Evolutionary conservation across 495 filamentous ascomycete genomes (phyloP).

Genomic region (Penicillium macrosclerotiorum): DNA sequence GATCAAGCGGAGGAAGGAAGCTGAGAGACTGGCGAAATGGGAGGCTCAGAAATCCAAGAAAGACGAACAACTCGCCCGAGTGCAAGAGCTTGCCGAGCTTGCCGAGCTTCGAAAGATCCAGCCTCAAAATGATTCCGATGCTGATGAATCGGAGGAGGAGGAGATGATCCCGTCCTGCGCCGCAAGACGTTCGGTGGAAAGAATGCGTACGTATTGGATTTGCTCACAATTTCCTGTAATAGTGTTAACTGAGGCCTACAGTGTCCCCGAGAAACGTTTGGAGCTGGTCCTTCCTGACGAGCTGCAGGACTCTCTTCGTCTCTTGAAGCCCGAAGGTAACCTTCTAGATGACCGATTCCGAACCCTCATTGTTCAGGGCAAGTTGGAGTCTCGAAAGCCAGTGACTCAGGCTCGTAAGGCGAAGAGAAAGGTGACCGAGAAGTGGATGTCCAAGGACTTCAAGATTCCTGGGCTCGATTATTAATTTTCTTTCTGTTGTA

Average conservation of each 20-base stretch:
- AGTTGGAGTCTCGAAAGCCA: conserved; percentile 76
- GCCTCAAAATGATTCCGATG: conserved; percentile 42
- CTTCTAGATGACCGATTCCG: conserved; percentile 88
- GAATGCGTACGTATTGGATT: conserved; percentile 46
- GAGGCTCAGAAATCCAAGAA: conserved; percentile 69
- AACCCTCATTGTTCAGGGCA: conserved; percentile 81
- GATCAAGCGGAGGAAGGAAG: conserved; percentile 80
- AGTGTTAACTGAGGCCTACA: conserved; percentile 35
- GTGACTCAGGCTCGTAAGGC: conserved; percentile 75
- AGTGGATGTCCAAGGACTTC: conserved; percentile 97
- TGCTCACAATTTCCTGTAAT: background rate
- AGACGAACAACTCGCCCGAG: conserved; percentile 59
- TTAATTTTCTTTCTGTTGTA: conserved; percentile 20
- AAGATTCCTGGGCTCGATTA: conserved; percentile 48
- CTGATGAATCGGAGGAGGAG: conserved; percentile 54
- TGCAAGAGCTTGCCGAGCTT: conserved; percentile 63
- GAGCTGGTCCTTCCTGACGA: conserved; percentile 93
- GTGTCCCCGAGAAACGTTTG: conserved; percentile 72
- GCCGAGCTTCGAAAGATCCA: conserved; percentile 57
- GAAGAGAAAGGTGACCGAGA: conserved; percentile 79
- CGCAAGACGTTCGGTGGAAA: conserved; percentile 73
- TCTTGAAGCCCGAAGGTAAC: conserved; percentile 92
- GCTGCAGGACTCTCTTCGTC: conserved; percentile 82
- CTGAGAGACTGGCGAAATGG: conserved; percentile 68
- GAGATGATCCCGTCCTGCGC: conserved; percentile 59